Evolutionary conservation across 495 filamentous ascomycete species (phyloP).

Genomic region (Oidiodendron maius): DNA sequence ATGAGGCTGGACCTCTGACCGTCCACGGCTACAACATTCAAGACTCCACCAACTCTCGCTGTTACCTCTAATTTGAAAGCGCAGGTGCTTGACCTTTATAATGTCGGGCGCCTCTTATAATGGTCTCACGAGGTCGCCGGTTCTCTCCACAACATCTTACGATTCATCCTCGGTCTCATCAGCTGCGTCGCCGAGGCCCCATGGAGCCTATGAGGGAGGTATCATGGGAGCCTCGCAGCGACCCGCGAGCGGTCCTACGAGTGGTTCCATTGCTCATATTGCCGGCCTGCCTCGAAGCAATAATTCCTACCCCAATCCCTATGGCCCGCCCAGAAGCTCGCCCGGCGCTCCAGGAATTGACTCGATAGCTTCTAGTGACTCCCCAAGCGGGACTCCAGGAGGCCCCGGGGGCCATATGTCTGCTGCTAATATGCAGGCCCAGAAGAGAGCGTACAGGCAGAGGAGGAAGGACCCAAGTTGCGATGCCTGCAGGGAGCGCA

Average conservation of each 20-base stretch:
- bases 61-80: conserved; percentile 8
- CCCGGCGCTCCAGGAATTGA: conserved; percentile 38
- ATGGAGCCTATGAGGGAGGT: conserved; percentile 34
- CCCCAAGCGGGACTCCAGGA: conserved; percentile 41
- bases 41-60: neutral
- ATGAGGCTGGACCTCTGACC: conserved; percentile 17
- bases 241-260: conserved; percentile 18
- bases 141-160: conserved; percentile 45
- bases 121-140: conserved; percentile 47
- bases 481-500: conserved; percentile 93
- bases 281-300: conserved; percentile 8
- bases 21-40: conserved; percentile 4
- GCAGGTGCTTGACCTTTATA: conserved; percentile 18
- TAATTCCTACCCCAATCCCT: conserved; percentile 15
- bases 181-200: conserved; percentile 44
- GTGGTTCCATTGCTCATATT: conserved; percentile 15
- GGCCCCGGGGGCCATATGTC: conserved; percentile 35
- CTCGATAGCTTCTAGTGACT: conserved; percentile 45
- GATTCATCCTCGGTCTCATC: conserved; percentile 50
- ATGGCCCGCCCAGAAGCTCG: conserved; percentile 19
- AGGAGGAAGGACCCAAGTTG: conserved; percentile 95
- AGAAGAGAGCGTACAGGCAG: conserved; percentile 93
- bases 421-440: conserved; percentile 46
- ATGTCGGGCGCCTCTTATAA: conserved; percentile 51
- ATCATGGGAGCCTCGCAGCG: conserved; percentile 32